phyloP scores from a whole-genome alignment of 208 protist species.

The Leptomonas pyrrhocoris region DNA sequence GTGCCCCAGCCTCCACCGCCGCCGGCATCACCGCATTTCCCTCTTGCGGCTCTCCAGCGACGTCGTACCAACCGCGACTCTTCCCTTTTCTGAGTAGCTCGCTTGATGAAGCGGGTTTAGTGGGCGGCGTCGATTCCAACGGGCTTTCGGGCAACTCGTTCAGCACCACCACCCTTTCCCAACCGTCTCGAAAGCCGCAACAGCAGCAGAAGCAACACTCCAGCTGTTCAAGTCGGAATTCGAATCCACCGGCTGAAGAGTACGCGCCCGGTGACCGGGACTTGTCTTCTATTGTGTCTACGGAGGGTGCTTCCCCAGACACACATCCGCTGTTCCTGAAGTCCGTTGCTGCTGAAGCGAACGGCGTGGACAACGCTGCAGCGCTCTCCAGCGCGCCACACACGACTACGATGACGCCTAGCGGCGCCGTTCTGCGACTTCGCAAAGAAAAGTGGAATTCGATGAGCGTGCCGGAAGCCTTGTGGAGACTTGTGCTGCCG shows the following conservation, averaged over 20 bases:
- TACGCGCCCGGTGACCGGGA: not conserved
- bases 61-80: not conserved
- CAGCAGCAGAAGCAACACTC: not conserved
- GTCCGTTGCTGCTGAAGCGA: not conserved
- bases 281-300: too few relatives aligned
- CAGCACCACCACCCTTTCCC: not conserved
- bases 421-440: not conserved
- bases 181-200: not conserved
- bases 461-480: conserved; percentile 17
- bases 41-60: not conserved
- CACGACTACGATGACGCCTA: not conserved
- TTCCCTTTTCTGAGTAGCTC: conserved; percentile 9
- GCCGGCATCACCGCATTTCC: not conserved
- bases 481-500: conserved; percentile 29
- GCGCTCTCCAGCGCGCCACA: too few relatives aligned
- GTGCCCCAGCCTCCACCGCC: not conserved
- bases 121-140: conserved; percentile 8
- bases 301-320: not conserved
- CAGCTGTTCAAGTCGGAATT: not conserved
- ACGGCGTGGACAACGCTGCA: too few relatives aligned
- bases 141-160: conserved; percentile 14
- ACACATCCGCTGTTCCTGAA: not conserved
- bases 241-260: not conserved
- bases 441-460: conserved; percentile 31
- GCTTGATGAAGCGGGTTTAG: not conserved